A percentile compares a stretch with the other conserved stretches of the same genome.
Conservation (phyloP, 306 rosid species). For the Lathyrus sativus region DNA sequence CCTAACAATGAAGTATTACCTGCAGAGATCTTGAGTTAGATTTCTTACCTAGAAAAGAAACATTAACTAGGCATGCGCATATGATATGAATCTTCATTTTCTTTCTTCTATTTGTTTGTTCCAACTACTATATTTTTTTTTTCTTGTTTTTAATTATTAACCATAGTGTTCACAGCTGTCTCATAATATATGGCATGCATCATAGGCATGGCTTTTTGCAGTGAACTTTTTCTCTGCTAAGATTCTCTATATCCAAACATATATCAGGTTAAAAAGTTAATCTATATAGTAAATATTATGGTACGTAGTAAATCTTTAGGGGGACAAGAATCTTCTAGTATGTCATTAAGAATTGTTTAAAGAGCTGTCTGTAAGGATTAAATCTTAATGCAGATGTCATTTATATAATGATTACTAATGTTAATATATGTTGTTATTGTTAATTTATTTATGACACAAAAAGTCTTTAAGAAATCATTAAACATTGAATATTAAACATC, state of each 20-base stretch:
- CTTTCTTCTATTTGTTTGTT: not conserved
- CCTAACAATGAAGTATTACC: constrained; percentile 13
- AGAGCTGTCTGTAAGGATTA: constrained; percentile 48
- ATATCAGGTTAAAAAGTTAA: constrained; percentile 10
- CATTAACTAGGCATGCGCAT: constrained; percentile 41
- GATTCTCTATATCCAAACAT: constrained; percentile 42
- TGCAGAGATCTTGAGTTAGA: constrained; percentile 16
- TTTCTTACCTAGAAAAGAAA: constrained; percentile 12
- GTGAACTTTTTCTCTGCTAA: constrained; percentile 33
- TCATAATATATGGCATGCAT: constrained; percentile 35
- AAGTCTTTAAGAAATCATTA: not conserved
- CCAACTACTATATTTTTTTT: not conserved
- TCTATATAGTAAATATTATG: constrained; percentile 12
- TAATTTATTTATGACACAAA: no score
- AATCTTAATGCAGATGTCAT: constrained; percentile 43
- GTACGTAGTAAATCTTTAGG: constrained; percentile 29
- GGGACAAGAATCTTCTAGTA: constrained; percentile 49
- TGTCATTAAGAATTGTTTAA: constrained; percentile 45
- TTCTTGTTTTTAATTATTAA: not conserved
- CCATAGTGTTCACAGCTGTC: constrained; percentile 23
- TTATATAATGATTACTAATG: constrained; percentile 49
- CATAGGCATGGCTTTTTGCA: constrained; percentile 31
- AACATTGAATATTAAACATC: not conserved
- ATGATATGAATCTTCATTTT: constrained; percentile 18
- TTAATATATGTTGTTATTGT: constrained; percentile 50